Base-by-base conservation (phyloP, 208 protist genomes). In the Crithidia fasciculata region DNA sequence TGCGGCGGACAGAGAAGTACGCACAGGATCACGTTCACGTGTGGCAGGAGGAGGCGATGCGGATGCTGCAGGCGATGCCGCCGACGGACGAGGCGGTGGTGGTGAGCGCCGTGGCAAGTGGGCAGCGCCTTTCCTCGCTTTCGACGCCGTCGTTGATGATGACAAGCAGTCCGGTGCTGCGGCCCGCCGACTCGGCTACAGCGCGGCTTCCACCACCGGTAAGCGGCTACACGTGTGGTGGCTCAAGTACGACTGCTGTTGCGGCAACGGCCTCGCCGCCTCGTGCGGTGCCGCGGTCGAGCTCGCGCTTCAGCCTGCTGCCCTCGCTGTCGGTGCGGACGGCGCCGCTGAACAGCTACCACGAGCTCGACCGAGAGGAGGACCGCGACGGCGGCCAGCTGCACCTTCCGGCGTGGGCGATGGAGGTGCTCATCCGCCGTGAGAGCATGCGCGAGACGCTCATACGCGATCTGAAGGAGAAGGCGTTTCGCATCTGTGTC, bases 361-460 rank as follows among this genome's bases (percentile, higher is more conserved):
- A 63, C 3, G 78, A 74, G 49, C 56, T 78, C 18, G 56, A 69
- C 15, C 58, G 47, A 18, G 50, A 65, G 19, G 64, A 83, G 19
- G 70, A 55, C 49, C 63, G 59, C 44, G 68, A 62, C 50, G 36
- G 49, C 41, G 73, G 73, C 2, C 52, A 28, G 8, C 19, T 76
- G 43, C 67, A 70, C 65, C 62, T 83, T 4, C 78, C 78, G 5
- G 64, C 72, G 13, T 79, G 66, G 69, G 62, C 75, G 58, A 75
- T 85, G 67, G 76, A 85, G 59, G 69, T 77, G 50, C 68, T 88
- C 18, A 54, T 82, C 8, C 77, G 80, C 2, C 80, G 84, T 5
- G 84, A 88, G 72, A 80, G 76, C 58, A 86, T 89, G 81, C 81
- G 84, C 7, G 80, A 86, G 72, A 83, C 80, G n/a, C 77, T 89